These are phyloP conservation scores for Fusarium sp. DNA, from an alignment of 2,329 filamentous ascomycete species.

Conservation along the genomic window DNA sequence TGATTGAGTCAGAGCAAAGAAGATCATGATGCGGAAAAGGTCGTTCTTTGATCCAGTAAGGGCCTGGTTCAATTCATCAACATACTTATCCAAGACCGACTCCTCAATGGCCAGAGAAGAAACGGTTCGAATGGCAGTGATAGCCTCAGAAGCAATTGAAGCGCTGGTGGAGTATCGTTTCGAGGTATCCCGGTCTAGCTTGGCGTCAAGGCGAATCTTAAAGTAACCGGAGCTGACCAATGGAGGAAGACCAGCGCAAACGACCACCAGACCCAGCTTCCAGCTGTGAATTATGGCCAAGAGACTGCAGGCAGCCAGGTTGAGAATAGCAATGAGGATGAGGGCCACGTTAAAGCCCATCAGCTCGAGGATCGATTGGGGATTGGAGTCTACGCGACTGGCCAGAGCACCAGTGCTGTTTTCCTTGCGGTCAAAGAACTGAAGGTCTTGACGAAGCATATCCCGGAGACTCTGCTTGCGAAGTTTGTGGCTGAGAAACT, in stretches of 20 bases:
- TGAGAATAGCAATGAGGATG: slow-evolving; percentile 51
- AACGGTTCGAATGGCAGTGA: slow-evolving; percentile 52
- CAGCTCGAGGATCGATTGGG: slow-evolving; percentile 52
- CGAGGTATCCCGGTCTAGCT: slow-evolving; percentile 49
- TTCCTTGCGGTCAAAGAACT: slow-evolving; percentile 54
- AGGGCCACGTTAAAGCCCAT: slow-evolving; percentile 55
- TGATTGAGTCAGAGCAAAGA: slow-evolving; percentile 50
- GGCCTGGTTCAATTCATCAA: slow-evolving; percentile 44
- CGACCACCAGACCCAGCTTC: slow-evolving; percentile 60
- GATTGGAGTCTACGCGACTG: slow-evolving; percentile 49
- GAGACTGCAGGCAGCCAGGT: slow-evolving; percentile 50
- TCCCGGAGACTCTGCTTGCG: slow-evolving; percentile 40
- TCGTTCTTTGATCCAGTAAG: slow-evolving; percentile 44
- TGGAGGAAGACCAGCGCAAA: slow-evolving; percentile 53
- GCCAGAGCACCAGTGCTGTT: slow-evolving; percentile 52
- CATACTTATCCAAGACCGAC: slow-evolving; percentile 45
- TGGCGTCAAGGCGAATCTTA: slow-evolving; percentile 53
- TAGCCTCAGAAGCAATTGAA: slow-evolving; percentile 55
- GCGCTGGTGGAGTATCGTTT: slow-evolving; percentile 50
- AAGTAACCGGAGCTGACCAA: slow-evolving; percentile 50
- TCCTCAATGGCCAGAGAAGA: slow-evolving; percentile 55
- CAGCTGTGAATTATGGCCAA: slow-evolving; percentile 57
- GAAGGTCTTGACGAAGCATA: slow-evolving; percentile 53
- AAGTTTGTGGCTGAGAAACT: slow-evolving; percentile 41
- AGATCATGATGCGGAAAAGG: slow-evolving; percentile 48